Evolutionary conservation across 2,329 filamentous ascomycete species (phyloP), one percentile per base, ranked within the genome.

Genomic region (Seiridium unicorne): DNA sequence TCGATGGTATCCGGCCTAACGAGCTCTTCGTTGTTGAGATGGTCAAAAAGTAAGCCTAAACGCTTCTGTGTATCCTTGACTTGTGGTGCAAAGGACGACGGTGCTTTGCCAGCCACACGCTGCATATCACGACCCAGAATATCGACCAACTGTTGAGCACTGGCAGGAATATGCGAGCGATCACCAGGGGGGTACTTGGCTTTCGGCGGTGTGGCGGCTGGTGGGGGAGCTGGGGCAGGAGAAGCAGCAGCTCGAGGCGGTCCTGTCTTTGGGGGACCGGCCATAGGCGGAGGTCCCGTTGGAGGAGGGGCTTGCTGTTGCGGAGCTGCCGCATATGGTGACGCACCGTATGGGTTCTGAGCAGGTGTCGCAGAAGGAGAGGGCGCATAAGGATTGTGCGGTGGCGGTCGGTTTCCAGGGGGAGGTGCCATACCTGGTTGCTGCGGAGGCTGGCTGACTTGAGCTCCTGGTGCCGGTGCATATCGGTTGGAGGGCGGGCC

Each of bases 41-140:
- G 93, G 72, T 99, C 94, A 73, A 97, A 98, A n/a, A 99, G 81
- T 55, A 97, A 88, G 69, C 91, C 91, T 61, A 99, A 83, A 35
- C 95, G 88, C 78, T 97, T 97, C 73, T 97, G 92, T 2, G 93
- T 95, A 73, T 98, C 95, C 69, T 92, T 91, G 26, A 99, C 93
- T 73, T 98, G 93, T 11, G 88, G 84, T 64, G 91, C 89, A 78
- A 95, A 97, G 13, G 89, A 88, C n/a, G 89, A 81, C 18, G 95
- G 95, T 0, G 95, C 95, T 66, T 92, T 90, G 38, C 88, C 79
- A 61, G 93, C 93, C 59, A 99, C 91, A 40, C 93, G 90, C 68
- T 94, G 89, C 86, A 98, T 93, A 68, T 98, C 94, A 38, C 84
- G 84, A 58, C 81, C 89, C 53, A 99, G 83, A 44, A 96, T 85